phyloP scores from a whole-genome alignment of 2,329 filamentous ascomycete genomes.

The Talaromyces sp. region DNA sequence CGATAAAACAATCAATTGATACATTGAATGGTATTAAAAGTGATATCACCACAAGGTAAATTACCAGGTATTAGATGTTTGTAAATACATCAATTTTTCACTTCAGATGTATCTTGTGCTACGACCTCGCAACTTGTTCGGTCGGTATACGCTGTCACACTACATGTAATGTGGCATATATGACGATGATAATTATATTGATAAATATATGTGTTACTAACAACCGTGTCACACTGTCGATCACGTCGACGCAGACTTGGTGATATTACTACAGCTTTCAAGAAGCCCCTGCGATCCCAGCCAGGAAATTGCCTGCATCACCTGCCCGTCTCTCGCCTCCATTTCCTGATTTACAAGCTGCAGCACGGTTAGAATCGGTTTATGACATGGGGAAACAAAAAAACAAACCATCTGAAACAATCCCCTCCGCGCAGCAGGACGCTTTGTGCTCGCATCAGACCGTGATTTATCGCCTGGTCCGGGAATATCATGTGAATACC shows the following conservation, averaged over 20 bases:
- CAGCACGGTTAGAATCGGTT: background rate
- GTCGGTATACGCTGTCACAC: no score
- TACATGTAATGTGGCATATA: no score
- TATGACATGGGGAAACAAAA: conserved; percentile 1
- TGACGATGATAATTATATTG: no score
- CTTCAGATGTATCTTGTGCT: no score
- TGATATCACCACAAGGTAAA: no score
- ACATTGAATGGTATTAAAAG: no score
- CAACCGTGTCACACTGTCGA: background rate
- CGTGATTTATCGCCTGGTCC: conserved; percentile 21
- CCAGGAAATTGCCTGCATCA: conserved; percentile 39
- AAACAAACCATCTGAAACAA: conserved; percentile 38
- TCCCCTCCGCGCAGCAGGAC: conserved; percentile 27
- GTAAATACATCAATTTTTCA: no score
- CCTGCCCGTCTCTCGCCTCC: conserved; percentile 36
- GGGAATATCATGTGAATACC: conserved; percentile 34
- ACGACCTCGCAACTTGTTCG: no score
- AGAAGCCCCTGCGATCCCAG: conserved; percentile 39
- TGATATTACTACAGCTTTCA: conserved; percentile 15
- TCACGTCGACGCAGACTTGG: background rate
- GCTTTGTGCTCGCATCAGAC: conserved; percentile 8
- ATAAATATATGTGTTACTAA: no score
- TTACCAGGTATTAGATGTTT: no score
- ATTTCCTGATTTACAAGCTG: conserved; percentile 40
- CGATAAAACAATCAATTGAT: no score